Base-by-base conservation (phyloP, 2,329 filamentous ascomycete species). In the Elsinoe necatrix region DNA sequence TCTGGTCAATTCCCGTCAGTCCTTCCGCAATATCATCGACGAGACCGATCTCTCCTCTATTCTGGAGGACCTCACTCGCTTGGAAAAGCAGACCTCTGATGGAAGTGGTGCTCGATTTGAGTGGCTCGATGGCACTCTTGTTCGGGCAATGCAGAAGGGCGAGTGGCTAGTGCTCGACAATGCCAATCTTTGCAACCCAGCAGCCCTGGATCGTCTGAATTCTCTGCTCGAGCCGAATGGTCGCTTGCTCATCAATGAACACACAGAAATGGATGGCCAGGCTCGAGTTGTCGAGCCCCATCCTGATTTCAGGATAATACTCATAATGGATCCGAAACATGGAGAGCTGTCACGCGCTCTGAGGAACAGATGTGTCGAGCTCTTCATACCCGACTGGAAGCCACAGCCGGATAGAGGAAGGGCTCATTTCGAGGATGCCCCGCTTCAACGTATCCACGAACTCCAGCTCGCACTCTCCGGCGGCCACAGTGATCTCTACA, bases 161-260 rank as follows among this genome's bases (percentile, higher is more conserved):
- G 81, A 90, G 59, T 98, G 93, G 93, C 77, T 98, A 16, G 85
- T 98, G 9, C 82, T 98, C 20, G 93, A 98, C 71, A 96, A 98
- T 70, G 93, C 95, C 59, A 98, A 98, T 66, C 80, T 98, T 57
- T 98, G 95, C 73, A 96, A 87, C 65, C 86, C 92, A 21, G 95
- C 92, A 5, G 93, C 98, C 1, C 79, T 98, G 8, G 93, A 98
- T 71, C 82, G 95, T 60, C 75, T 98, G 54, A 98, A 98, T 69
- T 97, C 93, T 0, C 75, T 98, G 7, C 84, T 97, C 6, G 93
- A 98, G 68, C 91, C 90, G 0, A 85, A 91, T 65, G 93, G 93
- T 0, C 84, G 83, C 60, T 75, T 98, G 20, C 89, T 88, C 64
- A 86, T 98, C 68, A 97, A 96, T 65, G 93, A 98, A 69, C 91